Percentiles rank a stretch among this genome's conserved stretches.
Conservation (phyloP, 768 basidiomycete genomes). For the Podaxis carcinomalis region DNA sequence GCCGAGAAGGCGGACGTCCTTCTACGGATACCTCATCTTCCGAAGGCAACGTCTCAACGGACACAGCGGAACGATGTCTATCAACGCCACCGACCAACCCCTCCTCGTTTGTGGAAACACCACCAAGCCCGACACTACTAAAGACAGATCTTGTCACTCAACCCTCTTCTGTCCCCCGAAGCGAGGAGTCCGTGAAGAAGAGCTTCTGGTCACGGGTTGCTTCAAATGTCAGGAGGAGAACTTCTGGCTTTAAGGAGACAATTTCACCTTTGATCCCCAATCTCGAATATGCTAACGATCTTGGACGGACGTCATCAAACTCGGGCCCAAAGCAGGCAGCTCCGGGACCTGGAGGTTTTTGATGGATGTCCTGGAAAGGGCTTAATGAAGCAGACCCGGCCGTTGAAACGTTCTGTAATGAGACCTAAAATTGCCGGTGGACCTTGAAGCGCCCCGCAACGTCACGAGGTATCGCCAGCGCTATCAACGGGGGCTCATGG, state of each 20-base stretch:
- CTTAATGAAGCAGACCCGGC: not conserved
- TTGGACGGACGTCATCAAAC: not conserved
- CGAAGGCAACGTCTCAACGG: not conserved
- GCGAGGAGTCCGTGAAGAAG: not conserved
- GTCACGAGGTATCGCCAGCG: not conserved
- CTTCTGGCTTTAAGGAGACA: not conserved
- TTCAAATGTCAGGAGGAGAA: not conserved
- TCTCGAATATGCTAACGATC: not conserved
- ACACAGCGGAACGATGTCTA: not conserved
- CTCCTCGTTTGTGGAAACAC: not conserved
- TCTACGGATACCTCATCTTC: not conserved
- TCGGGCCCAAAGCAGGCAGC: not conserved
- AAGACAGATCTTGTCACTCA: not conserved
- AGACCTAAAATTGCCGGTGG: not conserved
- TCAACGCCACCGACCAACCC: slow-evolving; percentile 2
- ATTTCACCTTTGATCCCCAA: not conserved
- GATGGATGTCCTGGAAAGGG: not conserved
- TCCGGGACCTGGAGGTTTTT: not conserved
- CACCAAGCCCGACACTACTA: not conserved
- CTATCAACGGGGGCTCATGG: not conserved
- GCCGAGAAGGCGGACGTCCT: not conserved
- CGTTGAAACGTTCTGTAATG: not conserved
- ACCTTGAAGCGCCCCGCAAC: not conserved
- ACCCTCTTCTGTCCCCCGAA: not conserved
- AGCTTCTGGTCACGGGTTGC: slow-evolving; percentile 5